Evolutionary conservation across 2,329 filamentous ascomycete genomes (phyloP).

Genomic region (Sclerotinia spermophila): DNA sequence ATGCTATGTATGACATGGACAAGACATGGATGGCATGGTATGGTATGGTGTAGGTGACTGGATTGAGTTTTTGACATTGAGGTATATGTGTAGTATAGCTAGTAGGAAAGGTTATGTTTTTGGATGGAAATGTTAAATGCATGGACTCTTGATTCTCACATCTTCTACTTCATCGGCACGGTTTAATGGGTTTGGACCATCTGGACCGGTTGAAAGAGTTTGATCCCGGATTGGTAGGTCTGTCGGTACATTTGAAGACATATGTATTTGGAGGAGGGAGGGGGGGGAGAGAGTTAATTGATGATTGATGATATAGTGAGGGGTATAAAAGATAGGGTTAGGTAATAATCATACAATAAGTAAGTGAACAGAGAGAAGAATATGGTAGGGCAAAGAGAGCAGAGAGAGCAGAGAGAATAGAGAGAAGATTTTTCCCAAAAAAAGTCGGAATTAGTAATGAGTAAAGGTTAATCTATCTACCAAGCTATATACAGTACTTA

Average conservation of each 20-base stretch:
- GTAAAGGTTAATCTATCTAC: too few relatives aligned
- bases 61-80: background rate
- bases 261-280: too few relatives aligned
- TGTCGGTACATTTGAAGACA: constrained; percentile 3
- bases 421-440: background rate
- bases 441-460: background rate
- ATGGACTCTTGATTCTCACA: constrained; percentile 39
- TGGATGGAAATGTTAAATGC: too few relatives aligned
- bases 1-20: background rate
- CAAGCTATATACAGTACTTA: too few relatives aligned
- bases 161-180: constrained; percentile 47
- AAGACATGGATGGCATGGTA: too few relatives aligned
- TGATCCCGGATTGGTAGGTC: constrained; percentile 20
- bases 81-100: background rate
- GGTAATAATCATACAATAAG: too few relatives aligned
- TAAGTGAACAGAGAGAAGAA: background rate
- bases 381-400: too few relatives aligned
- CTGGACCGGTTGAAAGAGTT: background rate
- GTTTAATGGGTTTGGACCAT: constrained; percentile 26
- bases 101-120: too few relatives aligned
- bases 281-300: background rate
- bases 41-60: constrained; percentile 1
- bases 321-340: background rate
- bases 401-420: background rate
- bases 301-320: background rate